Conservation (phyloP, 768 basidiomycete genomes). For the Gyrodon lividus region DNA sequence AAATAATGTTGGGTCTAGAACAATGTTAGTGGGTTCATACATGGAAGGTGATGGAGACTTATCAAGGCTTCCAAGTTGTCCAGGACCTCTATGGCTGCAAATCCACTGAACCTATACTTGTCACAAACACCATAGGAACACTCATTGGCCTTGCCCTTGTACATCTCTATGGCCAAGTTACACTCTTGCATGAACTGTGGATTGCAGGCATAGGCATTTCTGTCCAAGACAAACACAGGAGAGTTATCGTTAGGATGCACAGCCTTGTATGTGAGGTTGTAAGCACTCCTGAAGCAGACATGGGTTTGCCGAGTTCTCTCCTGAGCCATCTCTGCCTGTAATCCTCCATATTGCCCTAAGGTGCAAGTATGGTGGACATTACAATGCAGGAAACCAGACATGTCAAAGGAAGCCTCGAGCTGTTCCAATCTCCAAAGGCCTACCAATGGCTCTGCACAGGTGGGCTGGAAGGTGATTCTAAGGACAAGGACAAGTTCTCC, state of each 20-base stretch:
- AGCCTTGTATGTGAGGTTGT: constrained; percentile 17
- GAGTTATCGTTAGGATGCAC: constrained; percentile 4
- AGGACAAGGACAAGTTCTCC: constrained; percentile 2
- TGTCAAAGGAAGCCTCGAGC: no score
- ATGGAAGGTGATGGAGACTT: no score
- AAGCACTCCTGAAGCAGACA: no score
- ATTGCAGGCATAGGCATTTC: constrained; percentile 13
- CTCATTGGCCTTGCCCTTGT: constrained; percentile 3
- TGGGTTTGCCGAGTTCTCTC: constrained; percentile 6
- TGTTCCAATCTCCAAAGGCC: no score
- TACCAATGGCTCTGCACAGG: not conserved
- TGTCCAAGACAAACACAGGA: constrained; percentile 5
- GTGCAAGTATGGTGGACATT: no score
- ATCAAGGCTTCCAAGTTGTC: no score
- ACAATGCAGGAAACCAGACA: no score
- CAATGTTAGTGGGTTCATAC: no score
- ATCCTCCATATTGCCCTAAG: no score
- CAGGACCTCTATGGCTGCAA: no score
- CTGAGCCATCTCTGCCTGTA: constrained; percentile 13
- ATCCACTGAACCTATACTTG: constrained; percentile 10
- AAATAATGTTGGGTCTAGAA: no score
- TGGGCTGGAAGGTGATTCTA: not conserved
- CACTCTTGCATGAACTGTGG: no score
- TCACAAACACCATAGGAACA: constrained; percentile 7
- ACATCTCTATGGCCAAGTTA: not conserved